Evolutionary conservation across 2,329 filamentous ascomycete genomes (phyloP), one percentile per base, ranked within the genome.

Genomic region (Fusarium caatingaense): DNA sequence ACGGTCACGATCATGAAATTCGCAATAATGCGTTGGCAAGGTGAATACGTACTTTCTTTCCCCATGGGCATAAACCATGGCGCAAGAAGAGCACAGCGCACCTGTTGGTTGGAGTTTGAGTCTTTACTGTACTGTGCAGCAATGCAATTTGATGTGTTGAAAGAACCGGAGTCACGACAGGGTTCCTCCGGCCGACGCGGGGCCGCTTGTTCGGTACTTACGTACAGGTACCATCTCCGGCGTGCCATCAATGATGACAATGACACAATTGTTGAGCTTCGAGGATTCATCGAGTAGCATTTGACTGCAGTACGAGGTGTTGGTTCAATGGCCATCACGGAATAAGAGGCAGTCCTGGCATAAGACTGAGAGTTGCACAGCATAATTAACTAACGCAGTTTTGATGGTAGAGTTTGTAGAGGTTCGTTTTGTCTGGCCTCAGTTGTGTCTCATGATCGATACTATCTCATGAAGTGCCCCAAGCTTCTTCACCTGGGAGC

Each of bases 211-310:
- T 69, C 56, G 56, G 66, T 71, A 74, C 72, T 74, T 73, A 68
- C 69, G 70, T 72, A 71, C 63, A 41, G 44, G 66, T 72, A 72
- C 55, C 69, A 47, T 54, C 34, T 41, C 50, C 49, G 56, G 61
- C 56, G 67, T 74, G 49, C 47, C 69, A 72, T 74, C 66, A 59
- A 74, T 75, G 72, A 75, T 72, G 73, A 67, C 66, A 60, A 74
- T 75, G 72, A 75, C 71, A 75, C 62, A 75, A 75, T 74, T 46
- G 28, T 54, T 57, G 56, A 64, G 42, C 27, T 49, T 49, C 51
- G 48, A 50, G 48, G 47, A 59, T 42, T 64, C 25, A 32, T 49
- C 21, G 34, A 68, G 60, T 62, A 67, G 55, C 59, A 68, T 56
- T 65, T 66, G 61, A 64, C 61, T 56, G 57, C 34, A 55, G 72